Percentiles rank a stretch among this genome's conserved stretches.
Conservation (phyloP, 805 yeast species). For the Lipomyces mesembrius region DNA sequence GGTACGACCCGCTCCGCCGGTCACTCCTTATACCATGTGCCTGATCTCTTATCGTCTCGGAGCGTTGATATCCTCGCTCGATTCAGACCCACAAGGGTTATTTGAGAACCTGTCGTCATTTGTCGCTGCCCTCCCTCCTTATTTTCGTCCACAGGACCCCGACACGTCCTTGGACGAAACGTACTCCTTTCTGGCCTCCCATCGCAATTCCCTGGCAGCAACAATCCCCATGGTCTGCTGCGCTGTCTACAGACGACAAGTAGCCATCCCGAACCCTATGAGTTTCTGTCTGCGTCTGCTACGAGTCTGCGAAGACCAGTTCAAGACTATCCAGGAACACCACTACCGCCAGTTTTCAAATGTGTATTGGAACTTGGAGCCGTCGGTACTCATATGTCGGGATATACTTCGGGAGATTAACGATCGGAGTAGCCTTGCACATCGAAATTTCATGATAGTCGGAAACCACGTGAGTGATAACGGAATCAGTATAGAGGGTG, state of each 20-base stretch:
- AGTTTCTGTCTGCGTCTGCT: slow-evolving; percentile 32
- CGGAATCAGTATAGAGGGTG: neutral
- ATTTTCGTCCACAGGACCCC: slow-evolving; percentile 3
- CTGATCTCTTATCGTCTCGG: slow-evolving; percentile 2
- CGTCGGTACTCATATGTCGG: neutral
- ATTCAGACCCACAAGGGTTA: neutral
- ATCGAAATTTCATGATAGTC: neutral
- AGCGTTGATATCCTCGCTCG: neutral
- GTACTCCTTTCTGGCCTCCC: slow-evolving; percentile 23
- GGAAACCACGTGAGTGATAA: neutral
- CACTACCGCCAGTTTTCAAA: neutral
- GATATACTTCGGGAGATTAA: neutral
- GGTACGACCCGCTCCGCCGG: neutral
- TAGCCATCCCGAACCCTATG: slow-evolving; percentile 31
- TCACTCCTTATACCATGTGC: neutral
- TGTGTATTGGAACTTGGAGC: neutral
- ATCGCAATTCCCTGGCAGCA: slow-evolving; percentile 32
- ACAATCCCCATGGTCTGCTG: slow-evolving; percentile 32
- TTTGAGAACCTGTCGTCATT: neutral
- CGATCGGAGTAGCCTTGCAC: neutral
- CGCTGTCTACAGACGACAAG: slow-evolving; percentile 31
- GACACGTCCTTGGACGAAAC: slow-evolving; percentile 29
- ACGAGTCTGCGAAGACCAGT: neutral
- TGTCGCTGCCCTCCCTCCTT: slow-evolving; percentile 6
- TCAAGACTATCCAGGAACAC: neutral